Evolutionary conservation across 495 filamentous ascomycete genomes (phyloP), one percentile per base, ranked within the genome.

Genomic region (Ascodesmis nigricans): DNA sequence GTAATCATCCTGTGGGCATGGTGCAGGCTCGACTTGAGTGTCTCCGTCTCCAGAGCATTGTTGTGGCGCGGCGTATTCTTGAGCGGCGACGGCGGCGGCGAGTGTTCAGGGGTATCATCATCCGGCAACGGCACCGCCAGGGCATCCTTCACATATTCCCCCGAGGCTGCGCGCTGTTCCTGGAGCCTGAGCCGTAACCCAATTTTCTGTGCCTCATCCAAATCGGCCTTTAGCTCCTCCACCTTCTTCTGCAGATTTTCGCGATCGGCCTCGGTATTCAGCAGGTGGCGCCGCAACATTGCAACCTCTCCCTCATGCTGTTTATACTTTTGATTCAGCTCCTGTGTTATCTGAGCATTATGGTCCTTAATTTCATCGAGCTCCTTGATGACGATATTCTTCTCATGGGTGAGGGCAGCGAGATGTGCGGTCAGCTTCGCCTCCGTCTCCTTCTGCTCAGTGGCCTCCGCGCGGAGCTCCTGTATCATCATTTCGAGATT

Each of bases 1-100:
- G 93, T 80, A 34, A 97, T 92, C 66, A 91, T 90, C 29, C 81
- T 68, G 48, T 95, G 84, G 22, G 87, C 87, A 56, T 95, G 87
- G 37, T 83, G 75, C 20, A 93, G 62, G 13, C 81, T 91, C 31
- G 80, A 91, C 58, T 81, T 84, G 34, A 95, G 55, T 2, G 87
- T 97, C 56, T 97, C 87, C 0, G 82, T 75, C 53, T 97, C 90
- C 2, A 97, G 62, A n/a, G n/a, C n/a, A 47, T 75, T 71, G 20
- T 76, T 74, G 53, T 95, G 84, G 10, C 87, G 67, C 11, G 82
- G 84, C 3, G 81, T 90, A 31, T 70, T 74, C 57, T 95, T 97
- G 38, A 75, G 69, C 3, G 87, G 87, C 1, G 83, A 92, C 19
- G 72, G 69, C 4, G 84, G 83, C 3, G 83, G 83, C 0, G 83